phyloP scores from a whole-genome alignment of 805 yeast species.

The Nakazawaea sp. region DNA sequence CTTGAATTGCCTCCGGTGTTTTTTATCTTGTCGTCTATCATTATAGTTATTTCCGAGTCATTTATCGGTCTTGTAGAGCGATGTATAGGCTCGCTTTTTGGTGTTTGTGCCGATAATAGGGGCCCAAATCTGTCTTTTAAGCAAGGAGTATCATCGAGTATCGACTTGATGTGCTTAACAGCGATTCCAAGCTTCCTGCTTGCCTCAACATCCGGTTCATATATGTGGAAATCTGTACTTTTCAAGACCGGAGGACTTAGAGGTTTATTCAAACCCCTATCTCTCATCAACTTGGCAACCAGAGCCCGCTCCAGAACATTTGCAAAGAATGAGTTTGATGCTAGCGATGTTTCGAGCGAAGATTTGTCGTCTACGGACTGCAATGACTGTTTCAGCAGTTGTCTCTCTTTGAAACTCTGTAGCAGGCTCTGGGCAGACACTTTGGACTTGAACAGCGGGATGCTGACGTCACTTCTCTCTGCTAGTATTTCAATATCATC shows the following conservation, averaged over 20 bases:
- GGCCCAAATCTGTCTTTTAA: no score
- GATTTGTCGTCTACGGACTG: no score
- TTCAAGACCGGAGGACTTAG: slow-evolving; percentile 3
- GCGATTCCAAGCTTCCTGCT: no score
- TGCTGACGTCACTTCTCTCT: neutral
- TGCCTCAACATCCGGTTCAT: no score
- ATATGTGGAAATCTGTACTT: slow-evolving; percentile 4
- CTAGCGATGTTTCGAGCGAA: neutral
- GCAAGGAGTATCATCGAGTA: no score
- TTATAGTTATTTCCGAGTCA: no score
- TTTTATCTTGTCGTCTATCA: no score
- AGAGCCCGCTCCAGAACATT: slow-evolving; percentile 1
- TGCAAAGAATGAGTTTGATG: slow-evolving; percentile 3
- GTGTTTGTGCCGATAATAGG: no score
- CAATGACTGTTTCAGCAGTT: neutral
- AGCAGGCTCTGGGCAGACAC: slow-evolving; percentile 3
- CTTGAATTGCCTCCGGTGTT: slow-evolving; percentile 4
- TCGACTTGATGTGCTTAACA: no score
- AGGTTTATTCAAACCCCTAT: slow-evolving; percentile 5
- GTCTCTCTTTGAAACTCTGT: slow-evolving; percentile 8
- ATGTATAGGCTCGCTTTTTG: no score
- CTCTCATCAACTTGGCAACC: slow-evolving; percentile 9
- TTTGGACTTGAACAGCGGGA: slow-evolving; percentile 4
- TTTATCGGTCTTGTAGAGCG: no score
- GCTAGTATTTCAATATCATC: neutral